Evolutionary conservation across 345 rosid species (phyloP).

Genomic region (Rhizophora apiculata): DNA sequence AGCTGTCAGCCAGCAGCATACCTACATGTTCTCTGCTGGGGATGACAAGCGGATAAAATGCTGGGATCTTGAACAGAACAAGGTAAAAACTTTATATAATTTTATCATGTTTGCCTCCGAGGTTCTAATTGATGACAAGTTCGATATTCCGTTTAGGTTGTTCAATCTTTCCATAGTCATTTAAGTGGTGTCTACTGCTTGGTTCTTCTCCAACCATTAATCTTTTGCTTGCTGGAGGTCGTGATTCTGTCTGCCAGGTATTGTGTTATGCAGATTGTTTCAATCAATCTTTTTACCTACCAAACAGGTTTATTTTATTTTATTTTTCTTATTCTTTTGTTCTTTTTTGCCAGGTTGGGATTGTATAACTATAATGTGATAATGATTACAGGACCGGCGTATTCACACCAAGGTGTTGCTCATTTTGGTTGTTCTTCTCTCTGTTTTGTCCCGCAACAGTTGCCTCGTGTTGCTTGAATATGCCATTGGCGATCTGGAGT

Average conservation of each 20-base stretch:
- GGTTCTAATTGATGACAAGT: conserved; percentile 9
- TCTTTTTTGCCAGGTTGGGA: neutral
- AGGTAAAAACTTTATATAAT: conserved; percentile 42
- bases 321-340: conserved; percentile 10
- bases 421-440: neutral
- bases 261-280: conserved; percentile 7
- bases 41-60: conserved; percentile 99
- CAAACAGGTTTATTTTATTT: neutral
- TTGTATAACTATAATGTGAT: conserved; percentile 6
- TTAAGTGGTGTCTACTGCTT: conserved; percentile 96
- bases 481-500: neutral
- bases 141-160: conserved; percentile 46
- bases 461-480: neutral
- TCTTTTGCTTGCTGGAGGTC: conserved; percentile 87
- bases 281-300: neutral
- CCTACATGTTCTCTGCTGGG: conserved; percentile 98
- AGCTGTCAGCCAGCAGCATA: conserved; percentile 79
- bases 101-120: no score
- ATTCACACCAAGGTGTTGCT: conserved; percentile 89
- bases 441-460: neutral
- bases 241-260: conserved; percentile 99
- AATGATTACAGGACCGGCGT: conserved; percentile 77
- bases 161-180: conserved; percentile 95
- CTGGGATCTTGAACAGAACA: conserved; percentile 99
- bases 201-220: conserved; percentile 86